Percentiles rank a stretch among this genome's conserved stretches.
These are phyloP conservation scores for Candida sojae DNA, from an alignment of 1,139 yeast genomes.

Conservation along the genomic window DNA sequence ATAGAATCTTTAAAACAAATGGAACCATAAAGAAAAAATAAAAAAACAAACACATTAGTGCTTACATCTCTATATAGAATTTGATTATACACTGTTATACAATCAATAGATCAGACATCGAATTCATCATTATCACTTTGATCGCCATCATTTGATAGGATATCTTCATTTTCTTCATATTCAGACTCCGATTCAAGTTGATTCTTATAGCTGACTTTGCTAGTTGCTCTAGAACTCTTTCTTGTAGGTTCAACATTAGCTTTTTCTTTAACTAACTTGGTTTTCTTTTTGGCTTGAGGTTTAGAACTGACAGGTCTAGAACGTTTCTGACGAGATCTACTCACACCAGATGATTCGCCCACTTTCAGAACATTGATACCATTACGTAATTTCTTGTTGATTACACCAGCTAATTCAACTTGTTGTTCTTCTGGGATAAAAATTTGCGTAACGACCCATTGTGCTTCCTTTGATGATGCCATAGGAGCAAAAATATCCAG, in stretches of 20 bases:
- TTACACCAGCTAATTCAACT: conserved; percentile 24
- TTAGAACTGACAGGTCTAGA: background rate
- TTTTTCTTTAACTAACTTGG: background rate
- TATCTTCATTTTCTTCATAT: conserved; percentile 7
- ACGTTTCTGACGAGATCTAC: conserved; percentile 3
- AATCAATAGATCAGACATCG: background rate
- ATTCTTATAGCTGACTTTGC: conserved; percentile 40
- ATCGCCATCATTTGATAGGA: background rate
- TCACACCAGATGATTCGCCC: background rate
- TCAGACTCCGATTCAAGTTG: conserved; percentile 23
- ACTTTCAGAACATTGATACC: conserved; percentile 9
- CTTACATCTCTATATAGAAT: no score
- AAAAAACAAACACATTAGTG: background rate
- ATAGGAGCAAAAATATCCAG: conserved; percentile 65
- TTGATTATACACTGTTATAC: no score
- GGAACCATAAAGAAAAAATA: conserved; percentile 32
- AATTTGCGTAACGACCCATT: conserved; percentile 43
- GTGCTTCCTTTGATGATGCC: conserved; percentile 46
- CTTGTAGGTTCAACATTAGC: conserved; percentile 28
- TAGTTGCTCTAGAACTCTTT: conserved; percentile 44
- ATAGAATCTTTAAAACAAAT: conserved; percentile 53
- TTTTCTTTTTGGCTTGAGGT: conserved; percentile 2
- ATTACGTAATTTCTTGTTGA: conserved; percentile 25
- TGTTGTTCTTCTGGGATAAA: conserved; percentile 51
- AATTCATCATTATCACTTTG: conserved; percentile 1